phyloP scores from a whole-genome alignment of 1,284 basidiomycete genomes.

The Ceratobasidium sp. region DNA sequence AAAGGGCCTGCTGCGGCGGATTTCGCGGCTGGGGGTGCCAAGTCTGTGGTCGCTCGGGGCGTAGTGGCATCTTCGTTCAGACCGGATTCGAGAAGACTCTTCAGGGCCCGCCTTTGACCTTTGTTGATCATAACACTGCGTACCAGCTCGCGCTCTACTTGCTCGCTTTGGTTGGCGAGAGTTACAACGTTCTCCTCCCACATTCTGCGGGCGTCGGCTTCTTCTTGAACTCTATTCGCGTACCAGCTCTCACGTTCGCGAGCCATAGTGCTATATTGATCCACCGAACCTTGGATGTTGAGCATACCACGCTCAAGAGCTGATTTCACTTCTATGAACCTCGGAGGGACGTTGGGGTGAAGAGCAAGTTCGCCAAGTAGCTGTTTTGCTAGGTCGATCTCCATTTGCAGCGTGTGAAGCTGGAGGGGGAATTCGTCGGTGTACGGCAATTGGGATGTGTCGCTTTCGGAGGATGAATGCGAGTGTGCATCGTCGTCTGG shows the following conservation, averaged over 20 bases:
- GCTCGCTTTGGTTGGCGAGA: constrained; percentile 89
- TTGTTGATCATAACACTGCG: constrained; percentile 63
- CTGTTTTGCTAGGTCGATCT: constrained; percentile 82
- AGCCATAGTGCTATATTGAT: constrained; percentile 80
- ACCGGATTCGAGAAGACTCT: constrained; percentile 25
- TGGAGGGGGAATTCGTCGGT: constrained; percentile 77
- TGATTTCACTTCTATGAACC: constrained; percentile 63
- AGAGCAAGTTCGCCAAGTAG: constrained; percentile 69
- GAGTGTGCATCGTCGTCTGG: constrained; percentile 33
- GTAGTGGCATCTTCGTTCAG: constrained; percentile 36
- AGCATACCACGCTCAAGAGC: constrained; percentile 76
- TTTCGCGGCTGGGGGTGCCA: constrained; percentile 1
- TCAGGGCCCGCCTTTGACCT: constrained; percentile 48
- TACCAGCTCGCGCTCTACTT: constrained; percentile 84
- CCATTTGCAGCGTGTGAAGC: constrained; percentile 80
- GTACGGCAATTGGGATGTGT: constrained; percentile 68
- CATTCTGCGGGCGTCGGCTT: constrained; percentile 79
- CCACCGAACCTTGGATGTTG: constrained; percentile 71
- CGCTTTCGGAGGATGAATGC: constrained; percentile 13
- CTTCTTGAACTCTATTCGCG: constrained; percentile 70
- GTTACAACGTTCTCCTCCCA: constrained; percentile 95
- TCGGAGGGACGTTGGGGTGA: constrained; percentile 51
- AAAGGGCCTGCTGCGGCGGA: constrained; percentile 44
- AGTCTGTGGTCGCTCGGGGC: constrained; percentile 36
- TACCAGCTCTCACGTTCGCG: constrained; percentile 89